Percentiles rank a stretch among this genome's conserved stretches.
These are phyloP conservation scores for Fusarium tuaranense DNA, from an alignment of 2,329 filamentous ascomycete genomes.

Conservation along the genomic window DNA sequence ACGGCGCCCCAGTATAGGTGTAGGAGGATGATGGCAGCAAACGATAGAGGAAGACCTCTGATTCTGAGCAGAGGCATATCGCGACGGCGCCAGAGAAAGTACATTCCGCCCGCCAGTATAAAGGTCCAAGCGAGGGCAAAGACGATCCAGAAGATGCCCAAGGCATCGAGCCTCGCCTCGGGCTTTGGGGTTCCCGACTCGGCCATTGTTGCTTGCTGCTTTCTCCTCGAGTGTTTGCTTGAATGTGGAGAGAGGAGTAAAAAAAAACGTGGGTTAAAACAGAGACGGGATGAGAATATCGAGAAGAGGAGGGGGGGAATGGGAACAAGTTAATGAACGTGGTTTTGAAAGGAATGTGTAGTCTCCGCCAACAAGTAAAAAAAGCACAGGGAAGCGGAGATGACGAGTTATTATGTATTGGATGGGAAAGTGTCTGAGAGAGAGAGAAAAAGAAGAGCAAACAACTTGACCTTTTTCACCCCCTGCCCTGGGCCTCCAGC, in stretches of 20 bases:
- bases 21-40: slow-evolving; percentile 54
- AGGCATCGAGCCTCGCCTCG: slow-evolving; percentile 48
- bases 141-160: slow-evolving; percentile 56
- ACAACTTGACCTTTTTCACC: neutral
- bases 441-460: neutral
- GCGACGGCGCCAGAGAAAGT: slow-evolving; percentile 54
- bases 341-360: slow-evolving; percentile 37
- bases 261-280: neutral
- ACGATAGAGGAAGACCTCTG: slow-evolving; percentile 55
- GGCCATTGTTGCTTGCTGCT: slow-evolving; percentile 29
- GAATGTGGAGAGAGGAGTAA: neutral
- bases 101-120: slow-evolving; percentile 54
- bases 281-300: neutral
- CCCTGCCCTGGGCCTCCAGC: neutral
- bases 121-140: slow-evolving; percentile 54
- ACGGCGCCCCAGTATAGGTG: slow-evolving; percentile 58
- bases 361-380: slow-evolving; percentile 6
- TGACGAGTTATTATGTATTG: slow-evolving; percentile 33
- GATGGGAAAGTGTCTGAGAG: neutral
- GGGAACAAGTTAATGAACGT: slow-evolving; percentile 33
- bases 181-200: slow-evolving; percentile 42
- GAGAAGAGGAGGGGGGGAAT: neutral
- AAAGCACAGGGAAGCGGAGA: slow-evolving; percentile 16
- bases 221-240: neutral
- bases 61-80: slow-evolving; percentile 56